These are phyloP conservation scores for Aspergillus bertholletiae DNA, from an alignment of 495 filamentous ascomycete species.

Conservation along the genomic window DNA sequence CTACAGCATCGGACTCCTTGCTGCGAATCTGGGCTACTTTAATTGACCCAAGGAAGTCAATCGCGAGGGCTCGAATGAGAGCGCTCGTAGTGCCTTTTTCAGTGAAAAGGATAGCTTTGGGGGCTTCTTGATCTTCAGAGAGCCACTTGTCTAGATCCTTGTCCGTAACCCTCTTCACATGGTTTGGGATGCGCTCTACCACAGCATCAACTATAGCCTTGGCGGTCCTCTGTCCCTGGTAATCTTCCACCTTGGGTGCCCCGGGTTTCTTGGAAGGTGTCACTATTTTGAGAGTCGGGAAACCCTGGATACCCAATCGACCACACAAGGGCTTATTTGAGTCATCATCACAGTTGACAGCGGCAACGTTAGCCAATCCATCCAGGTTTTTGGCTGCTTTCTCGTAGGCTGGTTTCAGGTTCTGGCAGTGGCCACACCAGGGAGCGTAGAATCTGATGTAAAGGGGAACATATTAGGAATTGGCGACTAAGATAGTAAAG, in stretches of 20 bases:
- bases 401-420: constrained; percentile 91
- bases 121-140: constrained; percentile 62
- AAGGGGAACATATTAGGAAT: not conserved
- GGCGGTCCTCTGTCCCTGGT: constrained; percentile 75
- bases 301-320: constrained; percentile 86
- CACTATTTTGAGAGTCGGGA: constrained; percentile 95
- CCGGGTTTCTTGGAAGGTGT: constrained; percentile 77
- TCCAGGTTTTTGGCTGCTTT: constrained; percentile 86
- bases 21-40: constrained; percentile 80
- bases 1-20: constrained; percentile 69
- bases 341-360: constrained; percentile 94
- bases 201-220: constrained; percentile 87
- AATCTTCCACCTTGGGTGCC: constrained; percentile 87
- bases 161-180: constrained; percentile 77
- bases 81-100: constrained; percentile 88
- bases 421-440: constrained; percentile 96
- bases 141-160: constrained; percentile 77
- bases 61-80: constrained; percentile 77
- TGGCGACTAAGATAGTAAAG: constrained; percentile 1
- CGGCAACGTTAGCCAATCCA: constrained; percentile 89
- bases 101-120: constrained; percentile 91
- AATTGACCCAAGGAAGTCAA: constrained; percentile 85
- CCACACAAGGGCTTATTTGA: constrained; percentile 88
- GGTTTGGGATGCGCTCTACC: constrained; percentile 82
- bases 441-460: constrained; percentile 81